phyloP scores from a whole-genome alignment of 2,329 filamentous ascomycete genomes.

The Fusarium hainanense region DNA sequence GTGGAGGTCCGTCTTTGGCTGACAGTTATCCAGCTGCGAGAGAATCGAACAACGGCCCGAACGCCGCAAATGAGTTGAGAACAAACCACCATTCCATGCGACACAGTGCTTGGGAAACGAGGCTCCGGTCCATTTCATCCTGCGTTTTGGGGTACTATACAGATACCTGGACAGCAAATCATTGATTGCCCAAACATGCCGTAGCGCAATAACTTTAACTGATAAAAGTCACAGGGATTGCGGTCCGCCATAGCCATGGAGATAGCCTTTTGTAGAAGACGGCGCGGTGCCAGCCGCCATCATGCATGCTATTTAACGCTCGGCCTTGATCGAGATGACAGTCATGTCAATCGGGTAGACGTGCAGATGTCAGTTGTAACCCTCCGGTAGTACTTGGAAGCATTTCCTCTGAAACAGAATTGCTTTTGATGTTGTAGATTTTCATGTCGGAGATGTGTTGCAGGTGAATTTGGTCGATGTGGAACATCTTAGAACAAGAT shows the following conservation, averaged over 20 bases:
- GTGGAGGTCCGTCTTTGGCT: slow-evolving; percentile 29
- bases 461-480: slow-evolving; percentile 3
- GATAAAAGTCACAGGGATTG: neutral
- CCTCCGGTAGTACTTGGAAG: neutral
- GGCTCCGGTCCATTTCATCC: neutral
- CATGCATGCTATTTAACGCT: slow-evolving; percentile 34
- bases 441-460: slow-evolving; percentile 9
- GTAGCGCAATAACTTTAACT: neutral
- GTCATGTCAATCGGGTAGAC: neutral
- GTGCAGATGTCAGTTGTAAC: slow-evolving; percentile 2
- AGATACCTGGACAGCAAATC: neutral
- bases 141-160: neutral
- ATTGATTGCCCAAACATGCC: neutral
- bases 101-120: slow-evolving; percentile 9
- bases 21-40: slow-evolving; percentile 9
- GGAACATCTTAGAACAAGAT: slow-evolving; percentile 6
- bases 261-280: neutral
- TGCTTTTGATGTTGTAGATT: slow-evolving; percentile 1
- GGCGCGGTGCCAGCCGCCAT: slow-evolving; percentile 7
- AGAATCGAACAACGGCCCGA: slow-evolving; percentile 30
- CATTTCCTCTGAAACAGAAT: neutral
- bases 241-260: slow-evolving; percentile 1
- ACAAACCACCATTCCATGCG: slow-evolving; percentile 15
- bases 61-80: slow-evolving; percentile 19
- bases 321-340: neutral